Evolutionary conservation across 306 rosid species (phyloP), one percentile per base, ranked within the genome.

Genomic region (Arachis hypogaea): DNA sequence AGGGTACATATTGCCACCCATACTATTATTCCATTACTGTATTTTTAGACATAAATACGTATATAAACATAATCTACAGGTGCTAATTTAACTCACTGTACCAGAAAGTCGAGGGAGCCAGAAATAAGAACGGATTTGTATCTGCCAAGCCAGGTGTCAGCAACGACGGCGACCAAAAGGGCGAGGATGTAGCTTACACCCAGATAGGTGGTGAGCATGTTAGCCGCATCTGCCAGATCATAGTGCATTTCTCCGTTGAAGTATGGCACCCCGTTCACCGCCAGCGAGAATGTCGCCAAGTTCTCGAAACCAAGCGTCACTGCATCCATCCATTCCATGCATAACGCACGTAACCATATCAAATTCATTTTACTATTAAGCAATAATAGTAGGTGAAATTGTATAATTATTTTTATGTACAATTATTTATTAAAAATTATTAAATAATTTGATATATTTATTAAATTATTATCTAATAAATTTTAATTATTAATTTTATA

Each of bases 211-310:
- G 98, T 91, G 18, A 94, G 90, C 79, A 82, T 77, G 78, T 94
- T 94, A 57, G 97, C 97, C 0, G 96, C 89, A 77, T 94, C 96
- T 9, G 96, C 78, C 44, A 94, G 50, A 29, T 80, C 81, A 42
- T 61, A 84, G 80, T 94, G 98, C 94, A 94, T 86, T 3, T 82
- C 58, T 9, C 79, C 78, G 4, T 67, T 84, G 79, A 94, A 91
- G 84, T 91, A 94, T 38, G 96, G 80, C 59, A 84, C 74, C 77
- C 87, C 78, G 85, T 94, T 94, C 89, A 94, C 97, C 4, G 96
- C 93, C 52, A 91, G 86, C 8, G 96, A 79, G 22, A 94, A 74
- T 2, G 85, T 89, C n/a, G 88, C 98, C 84, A 88, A 5, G 76
- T 68, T 87, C 84, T 94, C 97, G 51, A 94, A 94, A 41, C 72